Base-by-base conservation (phyloP, 2,329 filamentous ascomycete species). In the Remersonia thermophila region DNA sequence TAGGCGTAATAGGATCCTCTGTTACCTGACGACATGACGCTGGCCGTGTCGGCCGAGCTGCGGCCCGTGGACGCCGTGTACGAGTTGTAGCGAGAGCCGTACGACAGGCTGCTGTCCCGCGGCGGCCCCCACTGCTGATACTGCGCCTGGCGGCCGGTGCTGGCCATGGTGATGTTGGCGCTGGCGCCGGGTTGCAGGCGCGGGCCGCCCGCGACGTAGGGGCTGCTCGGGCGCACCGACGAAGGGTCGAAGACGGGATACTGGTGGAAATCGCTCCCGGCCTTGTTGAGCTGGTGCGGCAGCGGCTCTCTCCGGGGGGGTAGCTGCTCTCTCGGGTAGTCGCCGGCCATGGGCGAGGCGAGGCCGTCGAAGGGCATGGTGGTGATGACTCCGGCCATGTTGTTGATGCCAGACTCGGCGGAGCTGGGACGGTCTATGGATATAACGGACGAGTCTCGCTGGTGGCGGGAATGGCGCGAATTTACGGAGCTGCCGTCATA, bases 341-440 rank as follows among this genome's bases (percentile, higher is more conserved):
- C 82, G 51, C 83, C 67, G 27, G 80, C 62, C 40, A 84, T 71
- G 4, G 84, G 80, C 16, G 77, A 80, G 52, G 69, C 56, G 20
- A 80, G 67, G 50, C 66, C 76, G 49, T 93, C 83, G 63, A 93
- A 93, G 23, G 87, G 84, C 46, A 95, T 87, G 18, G 83, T 80
- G 25, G 85, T 85, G 52, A 94, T 84, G 40, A 89, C 75, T 40
- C 85, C 86, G 25, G 85, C 80, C 54, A 76, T 79, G 63, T 78
- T 77, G 53, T 81, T 80, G 42, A 87, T 61, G 40, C 74, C 77
- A 41, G 69, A 61, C 33, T 80, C 79, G 49, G 76, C 67, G 32
- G 77, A 73, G 44, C 68, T 62, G 33, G 77, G 72, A 42, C 73
- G 65, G 51, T 89, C 83, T 51, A 84, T 59, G 11, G 82, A 89